Evolutionary conservation across 306 rosid genomes (phyloP).

Genomic region (Quercus alba): DNA sequence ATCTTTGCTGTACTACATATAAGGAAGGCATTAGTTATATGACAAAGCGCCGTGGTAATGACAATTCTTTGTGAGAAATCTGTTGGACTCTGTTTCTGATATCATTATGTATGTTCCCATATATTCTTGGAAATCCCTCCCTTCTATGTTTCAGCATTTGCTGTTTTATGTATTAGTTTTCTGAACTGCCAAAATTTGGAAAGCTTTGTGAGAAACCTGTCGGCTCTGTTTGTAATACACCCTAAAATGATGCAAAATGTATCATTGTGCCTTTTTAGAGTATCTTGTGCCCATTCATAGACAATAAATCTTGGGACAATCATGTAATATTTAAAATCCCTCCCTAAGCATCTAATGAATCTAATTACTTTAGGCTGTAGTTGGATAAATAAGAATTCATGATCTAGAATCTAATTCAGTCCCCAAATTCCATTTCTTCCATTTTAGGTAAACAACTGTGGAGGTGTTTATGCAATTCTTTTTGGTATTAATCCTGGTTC

Average conservation of each 20-base stretch:
- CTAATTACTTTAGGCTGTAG: background rate
- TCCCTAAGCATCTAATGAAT: background rate
- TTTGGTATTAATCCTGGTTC: no score
- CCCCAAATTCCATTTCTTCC: background rate
- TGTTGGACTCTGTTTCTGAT: background rate
- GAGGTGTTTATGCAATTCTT: background rate
- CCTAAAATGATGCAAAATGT: background rate
- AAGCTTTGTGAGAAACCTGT: background rate
- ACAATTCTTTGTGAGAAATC: no score
- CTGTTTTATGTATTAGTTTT: background rate
- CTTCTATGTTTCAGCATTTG: background rate
- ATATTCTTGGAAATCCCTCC: no score
- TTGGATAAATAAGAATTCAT: background rate
- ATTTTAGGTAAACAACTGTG: background rate
- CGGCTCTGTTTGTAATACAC: background rate
- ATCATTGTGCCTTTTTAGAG: background rate
- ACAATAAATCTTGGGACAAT: background rate
- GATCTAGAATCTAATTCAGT: background rate
- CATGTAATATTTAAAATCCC: background rate
- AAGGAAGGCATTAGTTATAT: no score
- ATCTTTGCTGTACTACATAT: no score
- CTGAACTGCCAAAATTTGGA: background rate
- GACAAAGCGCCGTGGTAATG: no score
- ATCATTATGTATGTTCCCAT: background rate
- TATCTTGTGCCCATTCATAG: background rate